Evolutionary conservation across 805 yeast genomes (phyloP).

Genomic region (Cyberlindnera nakhonratchasimensis): DNA sequence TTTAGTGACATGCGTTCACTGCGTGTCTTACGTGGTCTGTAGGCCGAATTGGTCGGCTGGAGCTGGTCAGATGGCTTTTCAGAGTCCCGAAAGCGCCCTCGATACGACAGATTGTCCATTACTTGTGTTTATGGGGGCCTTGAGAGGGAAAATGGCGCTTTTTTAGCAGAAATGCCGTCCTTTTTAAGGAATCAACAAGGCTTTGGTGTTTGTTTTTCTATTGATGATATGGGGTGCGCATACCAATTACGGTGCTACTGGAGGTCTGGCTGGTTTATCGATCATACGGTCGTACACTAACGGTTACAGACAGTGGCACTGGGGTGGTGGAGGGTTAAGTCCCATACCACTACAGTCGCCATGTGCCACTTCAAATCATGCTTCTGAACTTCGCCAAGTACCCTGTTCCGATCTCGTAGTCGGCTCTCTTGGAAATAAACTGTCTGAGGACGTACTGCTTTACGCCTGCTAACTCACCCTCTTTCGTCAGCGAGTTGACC

Average conservation of each 20-base stretch:
- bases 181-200: no score
- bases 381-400: slow-evolving; percentile 26
- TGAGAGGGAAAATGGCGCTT: background rate
- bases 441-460: slow-evolving; percentile 60
- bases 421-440: slow-evolving; percentile 66
- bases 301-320: no score
- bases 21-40: slow-evolving; percentile 15
- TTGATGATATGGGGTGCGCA: no score
- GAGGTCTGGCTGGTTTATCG: no score
- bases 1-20: slow-evolving; percentile 1
- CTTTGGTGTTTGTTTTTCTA: no score
- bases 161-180: no score
- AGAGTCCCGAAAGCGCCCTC: slow-evolving; percentile 15
- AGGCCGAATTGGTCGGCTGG: slow-evolving; percentile 4
- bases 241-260: no score
- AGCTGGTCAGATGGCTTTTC: background rate
- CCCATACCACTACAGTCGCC: no score
- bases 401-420: slow-evolving; percentile 49
- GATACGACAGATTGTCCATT: slow-evolving; percentile 17
- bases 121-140: background rate
- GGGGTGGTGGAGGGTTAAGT: no score
- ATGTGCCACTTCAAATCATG: slow-evolving; percentile 19
- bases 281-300: no score
- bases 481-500: slow-evolving; percentile 72
- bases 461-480: slow-evolving; percentile 70